A percentile compares a stretch with the other conserved stretches of the same genome.
These are phyloP conservation scores for Chiua virens DNA, from an alignment of 768 basidiomycete species.

Conservation along the genomic window DNA sequence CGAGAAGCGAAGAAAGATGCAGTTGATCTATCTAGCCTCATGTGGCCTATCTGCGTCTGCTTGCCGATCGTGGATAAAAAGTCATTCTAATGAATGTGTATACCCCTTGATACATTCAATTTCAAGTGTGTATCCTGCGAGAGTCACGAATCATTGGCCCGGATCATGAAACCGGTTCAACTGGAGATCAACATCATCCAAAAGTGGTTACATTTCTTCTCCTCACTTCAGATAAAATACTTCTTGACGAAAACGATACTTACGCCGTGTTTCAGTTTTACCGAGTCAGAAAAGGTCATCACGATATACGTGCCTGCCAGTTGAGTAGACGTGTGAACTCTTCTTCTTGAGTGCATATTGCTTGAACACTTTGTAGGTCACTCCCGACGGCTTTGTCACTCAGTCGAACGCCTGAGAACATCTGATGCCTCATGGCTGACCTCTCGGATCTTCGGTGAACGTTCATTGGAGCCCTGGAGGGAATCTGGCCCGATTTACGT, in stretches of 20 bases:
- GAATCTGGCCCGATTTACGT: no score
- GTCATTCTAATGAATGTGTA: slow-evolving; percentile 3
- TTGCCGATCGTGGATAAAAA: background rate
- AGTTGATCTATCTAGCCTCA: slow-evolving; percentile 6
- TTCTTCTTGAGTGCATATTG: no score
- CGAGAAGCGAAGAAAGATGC: slow-evolving; percentile 7
- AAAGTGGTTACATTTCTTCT: slow-evolving; percentile 4
- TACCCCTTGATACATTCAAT: slow-evolving; percentile 1
- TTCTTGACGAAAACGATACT: background rate
- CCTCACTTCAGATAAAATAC: background rate
- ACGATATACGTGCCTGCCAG: background rate
- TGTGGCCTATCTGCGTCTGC: slow-evolving; percentile 7
- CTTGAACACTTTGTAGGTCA: no score
- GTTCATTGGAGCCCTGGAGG: no score
- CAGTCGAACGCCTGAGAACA: no score
- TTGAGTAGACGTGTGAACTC: background rate
- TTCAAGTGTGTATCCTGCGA: background rate
- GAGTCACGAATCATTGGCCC: background rate
- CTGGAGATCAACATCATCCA: background rate
- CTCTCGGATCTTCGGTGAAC: no score
- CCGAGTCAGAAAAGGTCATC: background rate
- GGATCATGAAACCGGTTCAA: background rate
- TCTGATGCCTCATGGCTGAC: no score
- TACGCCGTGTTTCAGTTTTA: no score
- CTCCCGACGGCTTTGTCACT: no score